phyloP scores from a whole-genome alignment of 2,329 filamentous ascomycete species.

The Sporothrix pseudoabietina region DNA sequence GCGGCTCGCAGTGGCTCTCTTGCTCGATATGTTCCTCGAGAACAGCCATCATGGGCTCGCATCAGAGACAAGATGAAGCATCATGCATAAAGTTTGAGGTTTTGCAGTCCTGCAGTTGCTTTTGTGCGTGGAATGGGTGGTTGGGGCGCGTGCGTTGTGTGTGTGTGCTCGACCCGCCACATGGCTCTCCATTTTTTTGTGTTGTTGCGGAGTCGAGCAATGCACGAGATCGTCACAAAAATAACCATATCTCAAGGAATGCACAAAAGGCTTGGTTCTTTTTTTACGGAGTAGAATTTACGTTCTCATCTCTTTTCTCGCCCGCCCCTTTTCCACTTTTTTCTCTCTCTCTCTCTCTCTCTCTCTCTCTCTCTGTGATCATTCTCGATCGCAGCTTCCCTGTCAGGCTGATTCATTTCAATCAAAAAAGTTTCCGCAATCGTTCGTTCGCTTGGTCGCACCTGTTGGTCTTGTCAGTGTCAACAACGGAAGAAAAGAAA shows the following conservation, averaged over 20 bases:
- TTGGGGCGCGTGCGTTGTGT: not conserved
- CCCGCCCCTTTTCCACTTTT: not conserved
- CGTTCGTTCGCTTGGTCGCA: not conserved
- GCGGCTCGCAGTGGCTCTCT: not conserved
- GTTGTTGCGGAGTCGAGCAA: conserved; percentile 6
- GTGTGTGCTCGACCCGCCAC: not conserved
- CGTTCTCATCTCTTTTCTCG: not conserved
- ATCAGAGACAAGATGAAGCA: conserved; percentile 15
- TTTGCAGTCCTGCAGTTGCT: not conserved
- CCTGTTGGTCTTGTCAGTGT: not conserved
- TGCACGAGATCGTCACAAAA: conserved; percentile 4
- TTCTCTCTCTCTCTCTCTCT: not conserved
- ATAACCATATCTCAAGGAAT: not conserved
- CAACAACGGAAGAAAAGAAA: not conserved
- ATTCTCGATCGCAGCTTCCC: not conserved
- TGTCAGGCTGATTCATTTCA: not conserved
- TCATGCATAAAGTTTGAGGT: conserved; percentile 7
- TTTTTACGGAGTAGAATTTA: not conserved
- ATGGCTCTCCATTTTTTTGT: conserved; percentile 24
- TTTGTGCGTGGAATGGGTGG: too few relatives aligned
- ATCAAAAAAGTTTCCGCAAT: not conserved
- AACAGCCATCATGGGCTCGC: not conserved
- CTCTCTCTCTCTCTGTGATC: too few relatives aligned
- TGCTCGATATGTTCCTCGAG: not conserved
- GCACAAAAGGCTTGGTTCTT: not conserved